Evolutionary conservation across 192 early-diverging fungal species (phyloP).

Genomic region (Gryganskiella cystojenkinii): DNA sequence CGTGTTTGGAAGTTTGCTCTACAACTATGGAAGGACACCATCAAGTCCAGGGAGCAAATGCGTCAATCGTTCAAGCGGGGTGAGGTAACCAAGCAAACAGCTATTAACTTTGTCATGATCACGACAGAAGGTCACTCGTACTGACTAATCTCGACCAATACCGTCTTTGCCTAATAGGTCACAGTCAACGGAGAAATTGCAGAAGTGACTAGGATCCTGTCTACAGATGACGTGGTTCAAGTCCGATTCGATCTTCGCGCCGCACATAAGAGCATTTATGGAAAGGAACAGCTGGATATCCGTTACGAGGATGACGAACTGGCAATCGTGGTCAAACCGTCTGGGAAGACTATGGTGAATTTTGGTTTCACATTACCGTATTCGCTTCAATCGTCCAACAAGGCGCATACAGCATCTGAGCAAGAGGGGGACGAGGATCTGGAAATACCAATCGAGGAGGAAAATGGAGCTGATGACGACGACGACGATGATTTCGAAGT

Average conservation of each 20-base stretch:
- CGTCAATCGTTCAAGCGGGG: slow-evolving; percentile 47
- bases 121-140: too few species aligned
- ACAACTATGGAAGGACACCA: slow-evolving; percentile 32
- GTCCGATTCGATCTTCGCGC: slow-evolving; percentile 56
- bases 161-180: slow-evolving; percentile 41
- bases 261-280: slow-evolving; percentile 56
- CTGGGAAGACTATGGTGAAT: slow-evolving; percentile 56
- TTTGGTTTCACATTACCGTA: slow-evolving; percentile 45
- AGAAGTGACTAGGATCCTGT: slow-evolving; percentile 60
- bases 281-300: slow-evolving; percentile 57
- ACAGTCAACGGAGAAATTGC: slow-evolving; percentile 62
- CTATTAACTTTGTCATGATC: too few species aligned
- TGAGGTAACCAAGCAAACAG: too few species aligned
- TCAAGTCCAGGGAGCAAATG: slow-evolving; percentile 49
- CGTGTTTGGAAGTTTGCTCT: slow-evolving; percentile 48
- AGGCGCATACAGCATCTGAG: slow-evolving; percentile 1
- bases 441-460: slow-evolving; percentile 2
- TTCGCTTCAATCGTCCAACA: slow-evolving; percentile 10
- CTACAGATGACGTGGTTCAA: slow-evolving; percentile 58
- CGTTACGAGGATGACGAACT: slow-evolving; percentile 64
- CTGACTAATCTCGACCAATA: background rate
- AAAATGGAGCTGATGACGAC: slow-evolving; percentile 10
- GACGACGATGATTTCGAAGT: slow-evolving; percentile 40
- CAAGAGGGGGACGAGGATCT: slow-evolving; percentile 43
- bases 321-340: slow-evolving; percentile 67